Percentiles rank a stretch among this genome's conserved stretches.
These are phyloP conservation scores for Fusarium keratoplasticum DNA, from an alignment of 2,329 filamentous ascomycete species.

Conservation along the genomic window DNA sequence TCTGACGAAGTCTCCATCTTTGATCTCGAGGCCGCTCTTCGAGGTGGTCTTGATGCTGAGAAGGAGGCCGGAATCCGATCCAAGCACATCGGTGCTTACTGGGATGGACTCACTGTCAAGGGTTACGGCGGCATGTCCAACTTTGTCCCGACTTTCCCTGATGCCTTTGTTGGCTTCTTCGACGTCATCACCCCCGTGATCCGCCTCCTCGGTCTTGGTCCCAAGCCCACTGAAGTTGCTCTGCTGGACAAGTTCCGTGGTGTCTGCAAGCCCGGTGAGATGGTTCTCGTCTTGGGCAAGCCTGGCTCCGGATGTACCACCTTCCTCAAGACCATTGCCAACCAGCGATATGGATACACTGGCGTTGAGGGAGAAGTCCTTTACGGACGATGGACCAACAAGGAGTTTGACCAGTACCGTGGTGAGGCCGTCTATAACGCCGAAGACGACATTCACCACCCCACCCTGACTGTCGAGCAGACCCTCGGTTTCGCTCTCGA, in stretches of 20 bases:
- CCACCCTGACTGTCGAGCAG: slow-evolving; percentile 88
- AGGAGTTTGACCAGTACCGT: slow-evolving; percentile 79
- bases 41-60: slow-evolving; percentile 78
- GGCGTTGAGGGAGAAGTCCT: slow-evolving; percentile 74
- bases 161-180: slow-evolving; percentile 81
- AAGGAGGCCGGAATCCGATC: slow-evolving; percentile 81
- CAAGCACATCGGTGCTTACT: slow-evolving; percentile 84
- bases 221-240: slow-evolving; percentile 77
- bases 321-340: slow-evolving; percentile 75
- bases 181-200: slow-evolving; percentile 76
- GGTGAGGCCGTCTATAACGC: slow-evolving; percentile 86
- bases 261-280: slow-evolving; percentile 83
- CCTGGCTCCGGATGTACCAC: slow-evolving; percentile 80
- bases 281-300: slow-evolving; percentile 84
- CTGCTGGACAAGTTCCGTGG: slow-evolving; percentile 80
- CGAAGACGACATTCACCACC: slow-evolving; percentile 85
- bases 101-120: slow-evolving; percentile 81
- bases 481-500: slow-evolving; percentile 88
- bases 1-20: slow-evolving; percentile 67
- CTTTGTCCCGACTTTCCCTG: slow-evolving; percentile 79
- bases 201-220: slow-evolving; percentile 72
- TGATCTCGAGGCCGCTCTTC: slow-evolving; percentile 79
- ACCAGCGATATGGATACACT: slow-evolving; percentile 71
- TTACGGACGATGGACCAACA: slow-evolving; percentile 79
- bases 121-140: slow-evolving; percentile 81